Base-by-base conservation (phyloP, 2,329 filamentous ascomycete genomes). In the Nigrospora oryzae region DNA sequence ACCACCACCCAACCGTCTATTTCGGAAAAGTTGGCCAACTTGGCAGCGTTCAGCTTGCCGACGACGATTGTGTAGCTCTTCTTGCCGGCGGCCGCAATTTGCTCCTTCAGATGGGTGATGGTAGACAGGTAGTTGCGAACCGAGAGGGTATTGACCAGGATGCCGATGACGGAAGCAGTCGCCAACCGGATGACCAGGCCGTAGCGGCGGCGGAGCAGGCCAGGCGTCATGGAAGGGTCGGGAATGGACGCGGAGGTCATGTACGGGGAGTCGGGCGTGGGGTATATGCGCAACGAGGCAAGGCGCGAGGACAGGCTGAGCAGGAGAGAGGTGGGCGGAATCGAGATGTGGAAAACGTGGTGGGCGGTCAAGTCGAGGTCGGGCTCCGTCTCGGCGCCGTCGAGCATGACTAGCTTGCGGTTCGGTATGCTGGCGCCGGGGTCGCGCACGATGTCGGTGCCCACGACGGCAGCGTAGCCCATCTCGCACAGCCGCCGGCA, bases 61-160 rank as follows among this genome's bases (percentile, higher is more conserved):
- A 98, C 93, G 2, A 98, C 93, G 40, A 98, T 88, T 2, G 91
- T 88, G 63, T 98, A 98, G 61, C 81, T 86, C 69, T 97, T 98
- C 70, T 97, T 97, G 11, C 89, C 90, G 0, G 88, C 86, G 0
- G 73, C 75, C 0, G 79, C 75, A 53, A 98, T 95, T 49, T 83
- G 78, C 8, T 70, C 63, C 48, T 86, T 82, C 31, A 96, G 75
- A 44, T 84, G 75, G 13, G 84, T 75, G 36, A 97, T 81, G 0
- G 90, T 89, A 13, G 80, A 70, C 51, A 96, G 75, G 68, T 96
- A 97, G 61, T 96, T 94, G 48, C 84, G 82, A 6, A 97, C 89
- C 17, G 86, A 91, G 5, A 98, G 79, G 0, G 93, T 98, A 65
- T 97, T 97, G 64, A 98, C 89, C 1, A 98, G 72, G 49, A 98